Evolutionary conservation across 768 basidiomycete species (phyloP), one percentile per base, ranked within the genome.

Genomic region (Mrakia blollopis): DNA sequence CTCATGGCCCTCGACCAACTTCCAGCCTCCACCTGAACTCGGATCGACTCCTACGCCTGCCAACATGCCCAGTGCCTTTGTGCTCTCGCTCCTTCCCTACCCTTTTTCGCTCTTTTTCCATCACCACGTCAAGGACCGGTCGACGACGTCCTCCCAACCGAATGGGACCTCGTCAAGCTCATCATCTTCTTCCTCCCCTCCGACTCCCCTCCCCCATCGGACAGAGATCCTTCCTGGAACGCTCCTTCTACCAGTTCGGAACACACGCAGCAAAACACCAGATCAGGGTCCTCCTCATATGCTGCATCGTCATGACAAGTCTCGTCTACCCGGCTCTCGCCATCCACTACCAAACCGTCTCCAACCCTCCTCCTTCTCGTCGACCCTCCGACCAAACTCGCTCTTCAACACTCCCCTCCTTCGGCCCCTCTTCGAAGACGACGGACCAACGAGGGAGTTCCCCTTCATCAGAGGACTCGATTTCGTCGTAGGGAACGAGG

Each of bases 241-340:
- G 52, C 44, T 23, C 54, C 13, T 77, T 77, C 72, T 57, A 60
- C 50, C n/a, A 21, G 44, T 71, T 72, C 47, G 76, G 76, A 47
- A 41, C 41, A 16, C 76, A 77, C 62, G 76, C 71, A 6, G 76
- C 76, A 35, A 39, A 52, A 44, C 61, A 77, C 23, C 93, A 94
- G 84, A 92, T 92, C 74, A 89, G 92, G 73, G 89, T 94, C 69
- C 92, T 95, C 82, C 87, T 95, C 80, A 89, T 93, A 78, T 94
- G 91, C 30, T 89, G 91, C 71, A 88, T 93, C 76, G 92, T 94
- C 79, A 94, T 94, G 82, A 91, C 92, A 74, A 91, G 91, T 25
- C 88, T 95, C 74, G 91, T 93, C 81, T 94, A 93, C 80, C 93
- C 93, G n/a, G 93, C 93, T 28, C 87, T 95, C 71, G 89, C 91